Conservation (phyloP, 331 rosid genomes). For the Saraca asoca region DNA sequence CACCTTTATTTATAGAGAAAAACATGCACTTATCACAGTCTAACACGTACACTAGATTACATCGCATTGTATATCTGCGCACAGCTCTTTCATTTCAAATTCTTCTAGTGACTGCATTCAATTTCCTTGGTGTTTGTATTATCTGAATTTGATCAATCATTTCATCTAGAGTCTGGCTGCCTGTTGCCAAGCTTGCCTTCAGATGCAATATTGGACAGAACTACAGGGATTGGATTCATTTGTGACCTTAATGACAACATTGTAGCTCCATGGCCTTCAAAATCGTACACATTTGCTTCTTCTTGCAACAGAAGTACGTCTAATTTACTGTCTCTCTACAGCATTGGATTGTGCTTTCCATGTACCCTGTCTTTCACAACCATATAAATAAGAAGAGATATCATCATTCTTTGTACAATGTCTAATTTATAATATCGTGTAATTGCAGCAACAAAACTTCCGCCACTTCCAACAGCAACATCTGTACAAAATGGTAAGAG, state of each 20-base stretch:
- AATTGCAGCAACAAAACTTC: conserved; percentile 51
- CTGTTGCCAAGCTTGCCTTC: conserved; percentile 68
- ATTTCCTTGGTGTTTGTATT: conserved; percentile 3
- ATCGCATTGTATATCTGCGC: conserved; percentile 1
- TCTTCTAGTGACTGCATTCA: conserved; percentile 4
- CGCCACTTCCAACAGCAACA: conserved; percentile 54
- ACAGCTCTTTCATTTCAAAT: background rate
- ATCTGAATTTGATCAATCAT: conserved; percentile 29
- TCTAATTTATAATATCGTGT: conserved; percentile 26
- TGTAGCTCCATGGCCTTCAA: conserved; percentile 73
- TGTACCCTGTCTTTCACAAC: background rate
- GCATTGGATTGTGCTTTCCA: conserved; percentile 12
- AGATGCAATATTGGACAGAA: conserved; percentile 53
- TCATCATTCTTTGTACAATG: conserved; percentile 1
- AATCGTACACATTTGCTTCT: conserved; percentile 42
- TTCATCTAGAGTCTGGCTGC: conserved; percentile 59
- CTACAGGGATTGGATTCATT: conserved; percentile 63
- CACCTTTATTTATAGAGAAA: conserved; percentile 4
- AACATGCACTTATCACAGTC: background rate
- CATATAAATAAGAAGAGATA: conserved; percentile 13
- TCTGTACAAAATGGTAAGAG: conserved; percentile 57
- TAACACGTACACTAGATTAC: background rate
- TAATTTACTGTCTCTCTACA: background rate
- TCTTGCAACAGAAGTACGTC: conserved; percentile 63
- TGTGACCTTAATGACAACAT: conserved; percentile 76